phyloP scores from a whole-genome alignment of 768 basidiomycete genomes.

The Rhizopogon vulgaris region DNA sequence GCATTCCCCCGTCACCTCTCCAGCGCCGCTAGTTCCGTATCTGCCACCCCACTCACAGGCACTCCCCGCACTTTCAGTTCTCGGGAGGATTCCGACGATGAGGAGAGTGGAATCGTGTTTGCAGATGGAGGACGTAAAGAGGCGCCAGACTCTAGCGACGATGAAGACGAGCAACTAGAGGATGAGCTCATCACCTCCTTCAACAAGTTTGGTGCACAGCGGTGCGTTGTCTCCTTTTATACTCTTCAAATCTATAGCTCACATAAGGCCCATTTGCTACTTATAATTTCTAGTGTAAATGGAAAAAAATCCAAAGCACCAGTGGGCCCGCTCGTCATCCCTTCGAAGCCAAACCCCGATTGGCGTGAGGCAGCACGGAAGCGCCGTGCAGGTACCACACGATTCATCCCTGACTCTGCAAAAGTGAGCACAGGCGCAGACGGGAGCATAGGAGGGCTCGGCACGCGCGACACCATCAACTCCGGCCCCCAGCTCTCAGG shows the following conservation, averaged over 20 bases:
- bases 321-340: conserved; percentile 73
- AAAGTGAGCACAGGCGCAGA: conserved; percentile 52
- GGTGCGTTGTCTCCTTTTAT: conserved; percentile 57
- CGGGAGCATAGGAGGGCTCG: conserved; percentile 73
- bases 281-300: conserved; percentile 30
- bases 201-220: conserved; percentile 70
- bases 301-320: conserved; percentile 37
- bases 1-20: conserved; percentile 54
- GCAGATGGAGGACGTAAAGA: conserved; percentile 18
- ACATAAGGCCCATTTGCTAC: conserved; percentile 41
- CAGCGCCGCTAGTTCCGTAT: conserved; percentile 31
- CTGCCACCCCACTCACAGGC: conserved; percentile 52
- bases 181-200: conserved; percentile 72
- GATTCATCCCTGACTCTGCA: conserved; percentile 62
- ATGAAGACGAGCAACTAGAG: conserved; percentile 43
- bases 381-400: conserved; percentile 28
- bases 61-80: conserved; percentile 35
- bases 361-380: conserved; percentile 80
- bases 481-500: conserved; percentile 68
- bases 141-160: conserved; percentile 48
- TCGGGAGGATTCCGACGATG: conserved; percentile 22
- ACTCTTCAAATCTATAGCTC: conserved; percentile 58
- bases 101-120: conserved; percentile 20
- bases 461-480: conserved; percentile 71
- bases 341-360: conserved; percentile 80